A percentile compares a stretch with the other conserved stretches of the same genome.
phyloP scores from a whole-genome alignment of 2,329 filamentous ascomycete species.

The Allantophomopsis lycopodina region DNA sequence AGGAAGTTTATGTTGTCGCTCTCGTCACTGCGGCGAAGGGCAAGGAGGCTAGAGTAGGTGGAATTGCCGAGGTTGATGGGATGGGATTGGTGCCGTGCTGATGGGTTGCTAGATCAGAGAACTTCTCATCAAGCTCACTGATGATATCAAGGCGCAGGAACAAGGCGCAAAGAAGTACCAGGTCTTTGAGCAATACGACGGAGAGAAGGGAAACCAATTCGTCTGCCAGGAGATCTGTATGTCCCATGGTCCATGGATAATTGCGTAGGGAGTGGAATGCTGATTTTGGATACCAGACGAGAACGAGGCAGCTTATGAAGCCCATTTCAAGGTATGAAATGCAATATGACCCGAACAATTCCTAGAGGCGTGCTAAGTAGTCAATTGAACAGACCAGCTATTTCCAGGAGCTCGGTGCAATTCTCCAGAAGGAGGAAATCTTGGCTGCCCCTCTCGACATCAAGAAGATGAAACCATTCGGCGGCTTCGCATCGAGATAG shows the following conservation, averaged over 20 bases:
- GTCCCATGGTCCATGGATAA: neutral
- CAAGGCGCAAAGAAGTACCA: slow-evolving; percentile 7
- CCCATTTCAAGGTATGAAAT: slow-evolving; percentile 4
- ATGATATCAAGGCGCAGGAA: slow-evolving; percentile 7
- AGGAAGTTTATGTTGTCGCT: slow-evolving; percentile 5
- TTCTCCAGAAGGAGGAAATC: slow-evolving; percentile 4
- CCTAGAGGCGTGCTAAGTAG: no score
- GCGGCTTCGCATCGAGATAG: slow-evolving; percentile 6
- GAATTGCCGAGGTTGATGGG: neutral
- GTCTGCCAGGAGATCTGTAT: slow-evolving; percentile 8
- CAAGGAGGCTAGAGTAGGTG: slow-evolving; percentile 9
- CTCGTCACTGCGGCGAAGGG: slow-evolving; percentile 8
- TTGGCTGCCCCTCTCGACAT: slow-evolving; percentile 7
- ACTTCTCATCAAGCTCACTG: slow-evolving; percentile 4
- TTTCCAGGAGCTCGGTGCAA: slow-evolving; percentile 3
- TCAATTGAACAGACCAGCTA: slow-evolving; percentile 2
- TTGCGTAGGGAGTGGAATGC: neutral
- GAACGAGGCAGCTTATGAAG: slow-evolving; percentile 5
- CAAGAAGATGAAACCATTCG: slow-evolving; percentile 9
- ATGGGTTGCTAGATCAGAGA: slow-evolving; percentile 1
- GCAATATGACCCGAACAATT: no score
- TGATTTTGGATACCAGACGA: slow-evolving; percentile 3
- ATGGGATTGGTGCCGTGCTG: neutral
- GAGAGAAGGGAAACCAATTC: slow-evolving; percentile 5
- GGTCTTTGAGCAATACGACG: slow-evolving; percentile 7